Base-by-base conservation (phyloP, 2,329 filamentous ascomycete species). In the Clarireedia monteithiana region DNA sequence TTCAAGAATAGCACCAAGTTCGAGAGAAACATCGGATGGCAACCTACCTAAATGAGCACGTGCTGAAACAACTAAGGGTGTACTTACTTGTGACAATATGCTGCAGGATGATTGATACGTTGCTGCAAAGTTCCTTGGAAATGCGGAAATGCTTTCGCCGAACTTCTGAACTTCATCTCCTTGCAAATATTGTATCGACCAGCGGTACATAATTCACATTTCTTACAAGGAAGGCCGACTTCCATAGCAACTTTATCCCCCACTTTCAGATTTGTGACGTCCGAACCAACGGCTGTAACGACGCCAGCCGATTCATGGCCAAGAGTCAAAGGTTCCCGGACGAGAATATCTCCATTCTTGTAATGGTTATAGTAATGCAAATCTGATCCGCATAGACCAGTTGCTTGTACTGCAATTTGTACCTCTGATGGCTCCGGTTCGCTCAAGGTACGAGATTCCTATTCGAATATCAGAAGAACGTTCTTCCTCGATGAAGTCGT, bases 331-430 rank as follows among this genome's bases (percentile, higher is more conserved):
- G 91, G 86, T 68, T 82, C 88, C 62, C 81, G 81, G 48, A 97
- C 92, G 59, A 96, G 85, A 88, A 96, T 96, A 64, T 91, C 91
- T 42, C 94, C 92, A 69, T 97, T 97, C 75, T 88, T 88, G 65
- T 92, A 92, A 54, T 88, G 87, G 70, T 94, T 89, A 90, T 91
- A 97, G 78, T 97, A 97, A 75, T 97, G 92, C 56, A 97, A 85
- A 71, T 96, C 91, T 59, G 89, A 95, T 80, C 92, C 94, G 77
- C 94, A 97, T 67, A 97, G 96, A 53, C 94, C 94, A 2, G 92
- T 97, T 73, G 88, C 92, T 73, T 92, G 89, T 69, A 97, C 82
- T 53, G 89, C 89, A 58, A 97, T 73, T 45, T 90, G 90, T 49
- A 96, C 90, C 75, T 96, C 88, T 50, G 56, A 53, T 48, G 66